A percentile compares a stretch with the other conserved stretches of the same genome.
Evolutionary conservation across 192 early-diverging fungal species (phyloP).

Genomic region (Powellomyces hirtus): DNA sequence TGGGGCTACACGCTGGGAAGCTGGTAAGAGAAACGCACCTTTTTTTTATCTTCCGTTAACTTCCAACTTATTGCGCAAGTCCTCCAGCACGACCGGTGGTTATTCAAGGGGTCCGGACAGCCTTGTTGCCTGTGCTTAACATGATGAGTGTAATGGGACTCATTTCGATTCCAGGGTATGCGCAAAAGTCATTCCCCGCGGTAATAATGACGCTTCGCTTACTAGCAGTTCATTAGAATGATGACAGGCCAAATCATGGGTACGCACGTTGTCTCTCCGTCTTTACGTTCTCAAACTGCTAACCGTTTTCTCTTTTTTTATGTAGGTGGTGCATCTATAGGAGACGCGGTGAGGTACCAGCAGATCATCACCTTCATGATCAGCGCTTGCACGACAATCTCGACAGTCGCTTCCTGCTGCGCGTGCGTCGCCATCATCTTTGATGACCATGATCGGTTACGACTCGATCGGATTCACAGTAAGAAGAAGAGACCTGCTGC

Average conservation of each 20-base stretch:
- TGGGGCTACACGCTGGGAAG: slow-evolving; percentile 83
- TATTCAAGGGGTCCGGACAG: slow-evolving; percentile 65
- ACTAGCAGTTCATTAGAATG: slow-evolving; percentile 26
- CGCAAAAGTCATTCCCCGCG: neutral
- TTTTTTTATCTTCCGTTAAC: too few relatives aligned
- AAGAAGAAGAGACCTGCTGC: neutral
- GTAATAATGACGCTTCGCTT: neutral
- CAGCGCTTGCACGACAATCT: slow-evolving; percentile 66
- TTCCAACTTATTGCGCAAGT: too few relatives aligned
- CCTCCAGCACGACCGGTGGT: slow-evolving; percentile 60
- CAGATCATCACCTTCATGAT: slow-evolving; percentile 85
- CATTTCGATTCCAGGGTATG: slow-evolving; percentile 73
- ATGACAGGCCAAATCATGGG: slow-evolving; percentile 88
- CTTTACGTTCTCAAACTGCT: neutral
- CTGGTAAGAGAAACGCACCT: slow-evolving; percentile 26
- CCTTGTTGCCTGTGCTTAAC: slow-evolving; percentile 79
- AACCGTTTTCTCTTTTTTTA: neutral
- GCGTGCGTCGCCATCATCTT: slow-evolving; percentile 23
- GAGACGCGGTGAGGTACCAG: slow-evolving; percentile 71
- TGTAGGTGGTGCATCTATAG: slow-evolving; percentile 76
- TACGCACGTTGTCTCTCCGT: too few relatives aligned
- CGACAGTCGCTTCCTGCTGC: slow-evolving; percentile 10
- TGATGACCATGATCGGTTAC: slow-evolving; percentile 27
- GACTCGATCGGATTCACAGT: slow-evolving; percentile 20
- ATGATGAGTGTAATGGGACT: slow-evolving; percentile 79